Conservation (phyloP, 768 basidiomycete species). For the Favolaschia claudopus region DNA sequence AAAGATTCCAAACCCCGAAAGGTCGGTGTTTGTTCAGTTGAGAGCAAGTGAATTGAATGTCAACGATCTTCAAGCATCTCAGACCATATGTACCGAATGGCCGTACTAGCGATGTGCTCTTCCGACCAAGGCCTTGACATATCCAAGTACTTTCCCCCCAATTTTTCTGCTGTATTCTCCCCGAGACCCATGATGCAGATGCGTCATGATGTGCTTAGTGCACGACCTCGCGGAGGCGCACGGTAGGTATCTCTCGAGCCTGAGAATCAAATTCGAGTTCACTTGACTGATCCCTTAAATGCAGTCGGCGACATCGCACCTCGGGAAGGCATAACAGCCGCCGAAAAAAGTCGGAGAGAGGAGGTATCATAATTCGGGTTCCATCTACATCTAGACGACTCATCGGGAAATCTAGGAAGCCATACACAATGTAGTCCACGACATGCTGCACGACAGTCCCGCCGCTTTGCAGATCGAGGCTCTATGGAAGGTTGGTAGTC, state of each 20-base stretch:
- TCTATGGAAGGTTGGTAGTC: conserved; percentile 66
- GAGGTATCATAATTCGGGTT: conserved; percentile 44
- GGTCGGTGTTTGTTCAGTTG: conserved; percentile 51
- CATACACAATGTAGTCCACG: conserved; percentile 88
- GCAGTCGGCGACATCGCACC: conserved; percentile 96
- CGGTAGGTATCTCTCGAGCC: conserved; percentile 48
- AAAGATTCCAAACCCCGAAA: conserved; percentile 86
- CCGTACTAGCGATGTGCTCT: conserved; percentile 88
- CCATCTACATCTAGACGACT: background rate
- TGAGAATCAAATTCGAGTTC: background rate
- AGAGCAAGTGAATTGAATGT: background rate
- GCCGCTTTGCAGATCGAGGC: conserved; percentile 72
- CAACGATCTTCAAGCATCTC: conserved; percentile 67
- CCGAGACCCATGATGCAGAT: conserved; percentile 48
- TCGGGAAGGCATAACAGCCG: conserved; percentile 82
- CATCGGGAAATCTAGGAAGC: conserved; percentile 61
- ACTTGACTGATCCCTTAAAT: background rate
- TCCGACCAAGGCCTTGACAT: conserved; percentile 78
- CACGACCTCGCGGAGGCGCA: conserved; percentile 98
- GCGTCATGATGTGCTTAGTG: conserved; percentile 88
- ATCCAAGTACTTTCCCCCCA: conserved; percentile 60
- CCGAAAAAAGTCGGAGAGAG: conserved; percentile 82
- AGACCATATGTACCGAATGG: conserved; percentile 99
- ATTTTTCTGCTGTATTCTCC: background rate
- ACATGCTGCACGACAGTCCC: conserved; percentile 84